Conservation (phyloP, 495 filamentous ascomycete species). For the Pyronema domesticum region DNA sequence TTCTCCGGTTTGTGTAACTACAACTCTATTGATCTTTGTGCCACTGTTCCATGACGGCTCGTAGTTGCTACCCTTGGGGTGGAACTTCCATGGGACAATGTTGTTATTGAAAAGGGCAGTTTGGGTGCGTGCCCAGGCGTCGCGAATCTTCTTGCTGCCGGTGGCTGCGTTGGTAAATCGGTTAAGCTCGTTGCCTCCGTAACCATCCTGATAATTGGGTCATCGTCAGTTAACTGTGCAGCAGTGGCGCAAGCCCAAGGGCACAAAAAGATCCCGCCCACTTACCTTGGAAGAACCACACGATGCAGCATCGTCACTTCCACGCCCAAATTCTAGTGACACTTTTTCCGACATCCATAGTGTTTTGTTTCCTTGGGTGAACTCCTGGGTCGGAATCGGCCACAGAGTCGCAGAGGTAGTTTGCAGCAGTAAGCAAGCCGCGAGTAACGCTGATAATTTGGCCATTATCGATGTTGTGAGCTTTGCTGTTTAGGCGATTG, state of each 20-base stretch:
- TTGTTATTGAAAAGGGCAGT: constrained; percentile 40
- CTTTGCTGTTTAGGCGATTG: no score
- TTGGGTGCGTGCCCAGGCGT: constrained; percentile 28
- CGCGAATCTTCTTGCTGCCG: background rate
- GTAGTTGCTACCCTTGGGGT: constrained; percentile 38
- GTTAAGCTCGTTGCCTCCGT: background rate
- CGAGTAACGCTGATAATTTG: background rate
- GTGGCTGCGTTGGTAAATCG: background rate
- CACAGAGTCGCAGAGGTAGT: background rate
- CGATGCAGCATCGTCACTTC: background rate
- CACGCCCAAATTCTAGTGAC: background rate
- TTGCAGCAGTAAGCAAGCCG: background rate
- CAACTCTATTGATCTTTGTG: constrained; percentile 36
- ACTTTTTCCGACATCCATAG: constrained; percentile 1
- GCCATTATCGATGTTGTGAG: background rate
- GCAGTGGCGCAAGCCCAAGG: background rate
- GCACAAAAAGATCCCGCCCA: background rate
- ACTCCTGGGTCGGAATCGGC: background rate
- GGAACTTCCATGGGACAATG: constrained; percentile 62
- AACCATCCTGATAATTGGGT: background rate
- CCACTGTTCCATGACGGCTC: constrained; percentile 36
- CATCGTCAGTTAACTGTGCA: background rate
- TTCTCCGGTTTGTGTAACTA: constrained; percentile 38
- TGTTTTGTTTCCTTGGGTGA: background rate
- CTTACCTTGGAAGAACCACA: background rate